Evolutionary conservation across 23 red algal genomes (phyloP).

Genomic region (Gracilaria gracilis): DNA sequence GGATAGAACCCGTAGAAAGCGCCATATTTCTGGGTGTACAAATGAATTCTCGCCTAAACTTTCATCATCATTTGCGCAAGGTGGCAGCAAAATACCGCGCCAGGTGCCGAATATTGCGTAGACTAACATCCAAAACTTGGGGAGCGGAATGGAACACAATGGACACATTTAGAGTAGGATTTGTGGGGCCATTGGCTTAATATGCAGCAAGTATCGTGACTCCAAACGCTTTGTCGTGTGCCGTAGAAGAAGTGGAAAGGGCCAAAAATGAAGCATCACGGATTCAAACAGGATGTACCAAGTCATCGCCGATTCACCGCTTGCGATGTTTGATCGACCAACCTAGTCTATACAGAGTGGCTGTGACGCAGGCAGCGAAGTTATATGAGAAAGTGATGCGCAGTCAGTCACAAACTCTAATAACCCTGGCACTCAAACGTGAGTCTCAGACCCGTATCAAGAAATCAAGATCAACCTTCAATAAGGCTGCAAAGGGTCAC

Average conservation of each 20-base stretch:
- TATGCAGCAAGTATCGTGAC: background rate
- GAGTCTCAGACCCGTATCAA: background rate
- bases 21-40: background rate
- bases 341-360: constrained; percentile 1
- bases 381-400: background rate
- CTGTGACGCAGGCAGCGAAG: background rate
- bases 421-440: background rate
- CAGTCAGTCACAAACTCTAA: background rate
- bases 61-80: constrained; percentile 32
- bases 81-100: background rate
- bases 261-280: background rate
- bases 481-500: background rate
- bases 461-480: constrained; percentile 2
- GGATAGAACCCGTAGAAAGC: background rate
- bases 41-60: background rate
- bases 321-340: background rate
- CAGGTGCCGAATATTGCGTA: background rate
- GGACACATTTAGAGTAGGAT: background rate
- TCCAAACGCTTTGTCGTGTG: background rate
- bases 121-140: background rate
- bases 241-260: too few relatives aligned
- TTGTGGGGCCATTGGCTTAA: background rate
- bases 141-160: background rate
- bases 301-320: background rate
- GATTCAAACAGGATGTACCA: constrained; percentile 1